Base-by-base conservation (phyloP, 1,284 basidiomycete genomes). In the Schizopora paradoxa region DNA sequence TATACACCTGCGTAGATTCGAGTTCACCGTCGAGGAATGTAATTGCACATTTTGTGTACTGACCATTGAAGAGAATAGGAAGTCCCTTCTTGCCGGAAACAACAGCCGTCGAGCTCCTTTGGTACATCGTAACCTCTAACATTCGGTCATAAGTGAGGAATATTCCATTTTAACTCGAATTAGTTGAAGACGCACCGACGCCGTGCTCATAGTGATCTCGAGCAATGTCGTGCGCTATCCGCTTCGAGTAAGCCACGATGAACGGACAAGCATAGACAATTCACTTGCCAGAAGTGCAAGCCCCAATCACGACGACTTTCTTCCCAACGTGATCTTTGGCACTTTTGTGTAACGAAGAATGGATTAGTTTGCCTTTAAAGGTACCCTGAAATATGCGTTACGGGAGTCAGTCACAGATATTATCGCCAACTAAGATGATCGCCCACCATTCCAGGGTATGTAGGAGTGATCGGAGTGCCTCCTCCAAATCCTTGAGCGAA, bases 251-350 rank as follows among this genome's bases (percentile, higher is more conserved):
- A 4, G 18, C 26, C 21, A 11, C 5, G n/a, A 37, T 38, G 18
- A 2, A n/a, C 8, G 18, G 25, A 4, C 7, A 41, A 29, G 7
- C 43, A 5, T 35, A 31, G 18, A 14, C 34, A 38, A 28, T 28
- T 4, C 33, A 46, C 60, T 6, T 46, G 74, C 74, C 78, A 14
- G 77, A 79, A 22, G 76, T 82, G 44, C 76, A 76, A 21, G 78
- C 69, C 0, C 82, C 81, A 5, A 84, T 64, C 2, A 84, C 72
- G 7, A 74, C 71, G 1, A 76, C 79, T 49, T 74, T 77, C 64
- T 82, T 82, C 11, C 74, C 76, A 5, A 51, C 51, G 58, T 76
- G 74, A 43, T 77, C 72, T 2, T 56, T 58, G 0, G 76, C 77
- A 11, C 58, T 61, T 18, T 67, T 68, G 58, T 81, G 73, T 40